Percentiles rank a stretch among this genome's conserved stretches.
These are phyloP conservation scores for Solanum habrochaites DNA, from an alignment of 257 asterid genomes.

Conservation along the genomic window DNA sequence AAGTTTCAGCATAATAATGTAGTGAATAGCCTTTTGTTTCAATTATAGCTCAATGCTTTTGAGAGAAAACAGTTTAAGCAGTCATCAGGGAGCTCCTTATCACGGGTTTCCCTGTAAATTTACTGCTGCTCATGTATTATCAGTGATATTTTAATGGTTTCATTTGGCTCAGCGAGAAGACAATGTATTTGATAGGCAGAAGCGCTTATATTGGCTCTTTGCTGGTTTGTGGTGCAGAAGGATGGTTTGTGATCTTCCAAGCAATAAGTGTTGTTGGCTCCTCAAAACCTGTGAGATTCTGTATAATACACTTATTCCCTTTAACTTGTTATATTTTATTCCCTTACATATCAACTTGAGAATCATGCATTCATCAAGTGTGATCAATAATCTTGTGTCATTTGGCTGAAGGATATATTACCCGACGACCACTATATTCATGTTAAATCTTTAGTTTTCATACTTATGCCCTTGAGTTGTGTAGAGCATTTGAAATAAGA, in stretches of 20 bases:
- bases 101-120: neutral
- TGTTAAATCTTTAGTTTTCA: neutral
- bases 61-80: neutral
- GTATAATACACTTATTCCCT: neutral
- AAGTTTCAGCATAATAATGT: neutral
- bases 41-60: neutral
- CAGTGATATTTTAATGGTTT: neutral
- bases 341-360: neutral
- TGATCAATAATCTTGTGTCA: neutral
- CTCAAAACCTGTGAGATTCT: neutral
- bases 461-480: neutral
- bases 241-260: constrained; percentile 56
- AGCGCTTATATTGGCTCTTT: neutral
- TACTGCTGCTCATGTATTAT: neutral
- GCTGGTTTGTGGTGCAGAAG: constrained; percentile 46
- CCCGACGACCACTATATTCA: neutral
- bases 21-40: neutral
- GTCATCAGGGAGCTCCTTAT: neutral
- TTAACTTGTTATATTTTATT: neutral
- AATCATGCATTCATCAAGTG: neutral
- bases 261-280: constrained; percentile 42
- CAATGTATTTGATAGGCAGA: neutral
- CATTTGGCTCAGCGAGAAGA: neutral
- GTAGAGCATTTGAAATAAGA: neutral
- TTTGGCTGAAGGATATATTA: neutral